Base-by-base conservation (phyloP, 1,139 yeast species). In the Hyphopichia pseudoburtonii region DNA sequence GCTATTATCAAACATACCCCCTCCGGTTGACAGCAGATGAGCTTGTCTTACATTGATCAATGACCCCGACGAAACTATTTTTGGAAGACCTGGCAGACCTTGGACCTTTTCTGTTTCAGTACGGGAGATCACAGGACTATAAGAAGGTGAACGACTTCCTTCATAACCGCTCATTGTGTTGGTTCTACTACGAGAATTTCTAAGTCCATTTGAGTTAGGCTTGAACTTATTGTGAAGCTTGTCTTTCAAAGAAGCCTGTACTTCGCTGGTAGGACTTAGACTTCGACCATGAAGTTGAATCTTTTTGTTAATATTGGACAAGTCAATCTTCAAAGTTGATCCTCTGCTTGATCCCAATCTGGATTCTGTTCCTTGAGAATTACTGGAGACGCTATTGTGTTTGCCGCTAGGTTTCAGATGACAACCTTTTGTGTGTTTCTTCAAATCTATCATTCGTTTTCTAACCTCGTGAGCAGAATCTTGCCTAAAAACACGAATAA, bases 401-500 rank as follows among this genome's bases (percentile, higher is more conserved):
- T 27, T 30, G 35, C 14, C n/a, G n/a, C n/a, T n/a, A n/a, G n/a
- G n/a, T n/a, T n/a, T n/a, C n/a, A n/a, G n/a, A n/a, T n/a, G n/a
- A 14, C 25, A 30, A 8, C 18, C 10, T 17, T 10, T 16, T 11
- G 10, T 17, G 6, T 29, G 32, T 14, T 30, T 30, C 10, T 22
- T 17, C 9, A 23, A 16, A 4, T 44, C 51, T 17, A 50, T 37
- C 28, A 60, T 45, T 8, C 44, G 33, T 30, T 64, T 66, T 25
- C 78, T 45, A 28, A 60, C 45, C 10, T 48, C 48, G 32, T 73
- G 62, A 0, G 94, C 86, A 35, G 82, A 70, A 57, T 89, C 96
- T 45, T 87, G 85, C 48, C 97, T 70, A 55, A 84, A 86, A 0
- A 89, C 86, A 38, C 92, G 65, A 32, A 89, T 85, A 4, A 72